Base-by-base conservation (phyloP, 129 eudicot genomes). In the Saussurea involucrata region DNA sequence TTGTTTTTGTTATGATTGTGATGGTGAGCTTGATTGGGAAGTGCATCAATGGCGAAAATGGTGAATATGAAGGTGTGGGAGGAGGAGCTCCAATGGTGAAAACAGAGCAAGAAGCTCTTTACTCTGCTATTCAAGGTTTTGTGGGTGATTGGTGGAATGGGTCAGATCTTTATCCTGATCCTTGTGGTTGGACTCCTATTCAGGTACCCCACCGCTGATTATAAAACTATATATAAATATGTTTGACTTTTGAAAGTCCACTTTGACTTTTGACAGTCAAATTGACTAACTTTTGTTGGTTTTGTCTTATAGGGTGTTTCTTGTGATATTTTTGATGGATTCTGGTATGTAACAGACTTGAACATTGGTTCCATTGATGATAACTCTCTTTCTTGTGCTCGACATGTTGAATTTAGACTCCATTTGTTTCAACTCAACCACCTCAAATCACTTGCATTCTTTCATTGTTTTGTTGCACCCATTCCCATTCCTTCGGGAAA, bases 141-240 rank as follows among this genome's bases (percentile, higher is more conserved):
- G 91, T 88, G 78, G 97, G 97, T 31, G 79, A 76, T 63, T 76
- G 85, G 88, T 91, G 97, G 97, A 91, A 91, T 72, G 97, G 93
- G 12, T 86, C 97, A 2, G 89, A 91, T 86, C 97, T 91, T 68
- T 91, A 86, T 86, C 97, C 97, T 24, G 93, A 91, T 82, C 97
- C 97, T 42, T 91, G 97, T 87, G 97, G 97, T 71, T 91, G 97
- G 97, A 88, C 97, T 58, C 97, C 97, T n/a, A 91, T 91, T 25
- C 90, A 86, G 93, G 96, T 88, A 75, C 58, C 8, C 21, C 4
- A 6, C 72, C 33, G 21, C 65, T 60, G 28, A 60, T 57, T 8
- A 8, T 36, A 20, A 11, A 22, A 36, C 13, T 73, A 55, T 57
- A 15, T 15, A 37, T 46, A 1, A 0, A 0, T 58, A 20, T 53